Base-by-base conservation (phyloP, 164 flowering plant genomes). In the Liriodendron chinense region DNA sequence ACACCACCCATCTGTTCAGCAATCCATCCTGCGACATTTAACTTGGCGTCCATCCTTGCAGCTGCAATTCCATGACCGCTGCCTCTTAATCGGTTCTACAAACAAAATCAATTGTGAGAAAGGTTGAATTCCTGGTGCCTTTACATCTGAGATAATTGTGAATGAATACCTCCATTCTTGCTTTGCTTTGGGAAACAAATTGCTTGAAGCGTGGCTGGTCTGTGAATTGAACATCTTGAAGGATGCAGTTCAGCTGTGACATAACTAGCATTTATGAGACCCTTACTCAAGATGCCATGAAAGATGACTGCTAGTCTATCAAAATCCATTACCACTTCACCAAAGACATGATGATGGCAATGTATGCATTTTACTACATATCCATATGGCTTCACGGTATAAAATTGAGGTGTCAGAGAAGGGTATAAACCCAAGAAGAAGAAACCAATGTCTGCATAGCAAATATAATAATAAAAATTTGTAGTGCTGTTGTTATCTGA, bases 11-110 rank as follows among this genome's bases (percentile, higher is more conserved):
- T 96, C 82, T 96, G 97, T 81, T 96, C 99, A 79, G 90, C 79
- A 62, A 96, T 76, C 98, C 98, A 96, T 61, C 99, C 99, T 7
- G 98, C 96, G 82, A 82, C 82, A 80, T 94, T 96, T 78, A 94
- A 86, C 84, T 92, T 96, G 9, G 96, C 96, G 86, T 93, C 98
- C 99, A 96, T 94, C 83, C 99, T 93, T 16, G 97, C 86, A 76
- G 98, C 94, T 26, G 98, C 98, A 80, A 96, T 84, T 82, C 96
- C 96, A 88, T 96, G 98, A 69, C 99, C 99, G 83, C 98, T 91
- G 77, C 98, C 99, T 83, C 98, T 87, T 74, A 96, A 69, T 50
- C 97, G 96, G 79, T 84, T 94, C 99, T 96, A 85, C 72, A 77
- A 72, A 76, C 34, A 74, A 68, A 26, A 26, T 16, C 13, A 64